Percentiles rank a stretch among this genome's conserved stretches.
These are phyloP conservation scores for Acacia melanoxylon DNA, from an alignment of 306 rosid species.

Conservation along the genomic window DNA sequence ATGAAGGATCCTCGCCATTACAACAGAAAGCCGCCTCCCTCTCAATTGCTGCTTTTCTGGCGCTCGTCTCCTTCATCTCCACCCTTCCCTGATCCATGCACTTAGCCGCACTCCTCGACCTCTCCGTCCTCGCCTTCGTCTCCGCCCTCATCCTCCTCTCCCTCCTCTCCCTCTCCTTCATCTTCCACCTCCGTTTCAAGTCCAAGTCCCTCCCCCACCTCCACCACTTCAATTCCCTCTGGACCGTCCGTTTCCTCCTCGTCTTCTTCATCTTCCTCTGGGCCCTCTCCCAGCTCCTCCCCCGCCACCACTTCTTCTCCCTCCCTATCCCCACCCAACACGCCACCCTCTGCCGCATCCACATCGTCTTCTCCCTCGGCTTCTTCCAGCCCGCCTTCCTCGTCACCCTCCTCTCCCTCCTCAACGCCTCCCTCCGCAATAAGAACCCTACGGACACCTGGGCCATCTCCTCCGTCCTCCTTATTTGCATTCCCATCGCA, in stretches of 20 bases:
- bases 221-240: constrained; percentile 70
- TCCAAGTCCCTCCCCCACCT: constrained; percentile 57
- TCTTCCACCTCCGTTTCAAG: constrained; percentile 73
- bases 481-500: constrained; percentile 43
- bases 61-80: too few relatives aligned
- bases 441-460: constrained; percentile 36
- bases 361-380: constrained; percentile 55
- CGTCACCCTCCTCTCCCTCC: constrained; percentile 63
- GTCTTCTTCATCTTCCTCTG: constrained; percentile 60
- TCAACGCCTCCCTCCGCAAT: constrained; percentile 55
- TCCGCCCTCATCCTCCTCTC: constrained; percentile 55
- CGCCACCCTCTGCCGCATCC: constrained; percentile 51
- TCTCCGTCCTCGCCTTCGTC: constrained; percentile 48
- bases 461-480: constrained; percentile 39
- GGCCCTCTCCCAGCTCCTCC: constrained; percentile 67
- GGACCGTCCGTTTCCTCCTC: constrained; percentile 78
- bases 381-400: constrained; percentile 77
- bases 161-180: constrained; percentile 55
- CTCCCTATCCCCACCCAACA: constrained; percentile 15
- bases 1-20: not conserved
- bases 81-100: constrained; percentile 35
- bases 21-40: not conserved
- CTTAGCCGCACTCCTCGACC: constrained; percentile 39
- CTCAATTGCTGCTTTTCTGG: not conserved
- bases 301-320: constrained; percentile 41